Percentiles rank a stretch among this genome's conserved stretches.
Conservation (phyloP, 805 yeast species). For the Suhomyces prunicola region DNA sequence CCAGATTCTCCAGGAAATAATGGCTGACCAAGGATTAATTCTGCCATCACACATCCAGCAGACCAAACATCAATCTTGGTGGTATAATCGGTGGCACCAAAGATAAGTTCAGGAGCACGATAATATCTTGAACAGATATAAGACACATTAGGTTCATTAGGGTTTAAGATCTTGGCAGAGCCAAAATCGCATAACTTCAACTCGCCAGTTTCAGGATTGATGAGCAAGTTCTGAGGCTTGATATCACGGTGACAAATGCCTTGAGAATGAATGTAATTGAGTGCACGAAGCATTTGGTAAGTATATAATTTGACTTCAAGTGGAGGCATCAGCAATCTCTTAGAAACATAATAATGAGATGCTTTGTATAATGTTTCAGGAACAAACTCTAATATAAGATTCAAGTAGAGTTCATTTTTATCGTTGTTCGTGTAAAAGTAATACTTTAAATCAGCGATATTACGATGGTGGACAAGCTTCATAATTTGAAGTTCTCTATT, state of each 20-base stretch:
- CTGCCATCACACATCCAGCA: constrained; percentile 98
- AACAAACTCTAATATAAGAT: constrained; percentile 84
- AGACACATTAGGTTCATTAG: constrained; percentile 90
- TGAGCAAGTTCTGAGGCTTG: constrained; percentile 83
- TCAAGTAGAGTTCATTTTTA: constrained; percentile 76
- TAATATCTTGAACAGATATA: constrained; percentile 96
- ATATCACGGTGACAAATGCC: constrained; percentile 92
- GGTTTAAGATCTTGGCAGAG: constrained; percentile 85
- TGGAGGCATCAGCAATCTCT: constrained; percentile 77
- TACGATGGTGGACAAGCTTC: constrained; percentile 83
- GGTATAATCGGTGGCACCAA: constrained; percentile 95
- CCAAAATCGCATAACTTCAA: constrained; percentile 96
- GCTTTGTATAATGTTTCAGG: constrained; percentile 97
- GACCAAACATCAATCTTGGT: constrained; percentile 98
- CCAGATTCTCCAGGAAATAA: constrained; percentile 98
- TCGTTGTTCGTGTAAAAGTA: constrained; percentile 77
- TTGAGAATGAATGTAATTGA: constrained; percentile 72
- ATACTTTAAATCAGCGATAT: constrained; percentile 83
- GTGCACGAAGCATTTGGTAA: constrained; percentile 70
- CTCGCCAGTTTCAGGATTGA: constrained; percentile 80
- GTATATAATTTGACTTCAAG: constrained; percentile 85
- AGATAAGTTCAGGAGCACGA: constrained; percentile 95
- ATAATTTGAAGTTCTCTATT: constrained; percentile 94
- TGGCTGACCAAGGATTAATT: constrained; percentile 91
- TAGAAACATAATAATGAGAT: constrained; percentile 74